Evolutionary conservation across 345 rosid species (phyloP).

Genomic region (Populus alba): DNA sequence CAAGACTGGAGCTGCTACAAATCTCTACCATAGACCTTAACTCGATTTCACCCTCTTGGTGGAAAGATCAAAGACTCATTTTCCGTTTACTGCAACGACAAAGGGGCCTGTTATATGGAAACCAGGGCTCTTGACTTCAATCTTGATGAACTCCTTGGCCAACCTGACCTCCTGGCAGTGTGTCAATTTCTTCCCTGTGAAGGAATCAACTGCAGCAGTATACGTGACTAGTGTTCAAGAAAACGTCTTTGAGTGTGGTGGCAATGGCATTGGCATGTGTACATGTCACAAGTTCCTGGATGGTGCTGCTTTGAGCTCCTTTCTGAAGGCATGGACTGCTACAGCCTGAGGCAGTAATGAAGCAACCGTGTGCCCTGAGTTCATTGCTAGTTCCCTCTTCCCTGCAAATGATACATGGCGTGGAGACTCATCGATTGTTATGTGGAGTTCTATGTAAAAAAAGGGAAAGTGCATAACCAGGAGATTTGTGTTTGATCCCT

Average conservation of each 20-base stretch:
- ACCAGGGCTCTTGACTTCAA: background rate
- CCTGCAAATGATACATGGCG: too few relatives aligned
- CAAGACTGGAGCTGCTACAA: constrained; percentile 10
- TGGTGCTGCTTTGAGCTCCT: constrained; percentile 12
- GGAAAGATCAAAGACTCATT: constrained; percentile 12
- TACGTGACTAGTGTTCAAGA: constrained; percentile 23
- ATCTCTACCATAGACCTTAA: too few relatives aligned
- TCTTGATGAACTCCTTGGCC: constrained; percentile 12
- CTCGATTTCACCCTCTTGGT: constrained; percentile 12
- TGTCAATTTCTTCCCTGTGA: constrained; percentile 6
- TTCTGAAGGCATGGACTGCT: constrained; percentile 11
- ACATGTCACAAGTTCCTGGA: constrained; percentile 20
- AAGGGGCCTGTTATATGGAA: constrained; percentile 11
- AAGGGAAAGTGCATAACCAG: background rate
- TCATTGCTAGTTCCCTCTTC: constrained; percentile 32
- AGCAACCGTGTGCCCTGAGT: constrained; percentile 6
- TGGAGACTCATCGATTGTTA: too few relatives aligned
- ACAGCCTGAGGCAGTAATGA: background rate
- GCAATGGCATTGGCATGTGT: constrained; percentile 14
- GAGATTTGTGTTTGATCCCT: constrained; percentile 15
- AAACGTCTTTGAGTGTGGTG: constrained; percentile 11
- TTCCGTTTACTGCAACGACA: constrained; percentile 16
- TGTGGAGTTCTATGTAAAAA: too few relatives aligned
- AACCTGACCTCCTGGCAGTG: constrained; percentile 6
- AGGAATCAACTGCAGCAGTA: constrained; percentile 22